Base-by-base conservation (phyloP, 495 filamentous ascomycete species). In the Aspergillus carlsbadensis region DNA sequence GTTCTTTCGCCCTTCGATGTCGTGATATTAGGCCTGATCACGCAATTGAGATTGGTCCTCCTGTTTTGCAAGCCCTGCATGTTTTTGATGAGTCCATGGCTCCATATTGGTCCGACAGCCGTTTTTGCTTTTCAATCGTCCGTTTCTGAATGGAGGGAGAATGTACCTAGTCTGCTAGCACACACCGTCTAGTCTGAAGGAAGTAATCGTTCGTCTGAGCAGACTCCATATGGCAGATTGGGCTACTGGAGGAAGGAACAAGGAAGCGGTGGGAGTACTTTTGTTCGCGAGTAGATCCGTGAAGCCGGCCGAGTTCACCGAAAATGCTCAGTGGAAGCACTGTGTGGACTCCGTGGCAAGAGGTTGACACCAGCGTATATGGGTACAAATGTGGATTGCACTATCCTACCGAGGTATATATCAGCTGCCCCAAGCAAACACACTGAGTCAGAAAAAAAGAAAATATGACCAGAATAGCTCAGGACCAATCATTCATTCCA, bases 341-440 rank as follows among this genome's bases (percentile, higher is more conserved):
- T n/a, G n/a, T n/a, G n/a, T n/a, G n/a, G n/a, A n/a, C n/a, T n/a
- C n/a, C 3, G 26, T 29, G 26, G 26, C 3, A 3, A 29, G 8
- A 29, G 26, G 26, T 29, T 29, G 26, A 8, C 4, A 29, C 26
- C n/a, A n/a, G n/a, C 26, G 26, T 29, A 4, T 56, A 33, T 45
- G 36, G 31, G 29, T 42, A 41, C 15, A 24, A 50, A 26, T 8
- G 22, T 48, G 34, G 11, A 53, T 35, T 52, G 22, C 21, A 33
- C 15, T 57, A 49, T 57, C 43, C 35, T 50, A 50, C 46, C 45
- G 45, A 50, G 44, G 54, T 57, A 57, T 57, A 44, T 50, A 50
- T 43, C 37, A 50, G 54, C 34, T 39, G 7, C 33, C 31, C 34
- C 29, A 54, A 34, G 36, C 17, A 31, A 54, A 11, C 39, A 20